Base-by-base conservation (phyloP, 2,329 filamentous ascomycete genomes). In the Penicillium sp. region DNA sequence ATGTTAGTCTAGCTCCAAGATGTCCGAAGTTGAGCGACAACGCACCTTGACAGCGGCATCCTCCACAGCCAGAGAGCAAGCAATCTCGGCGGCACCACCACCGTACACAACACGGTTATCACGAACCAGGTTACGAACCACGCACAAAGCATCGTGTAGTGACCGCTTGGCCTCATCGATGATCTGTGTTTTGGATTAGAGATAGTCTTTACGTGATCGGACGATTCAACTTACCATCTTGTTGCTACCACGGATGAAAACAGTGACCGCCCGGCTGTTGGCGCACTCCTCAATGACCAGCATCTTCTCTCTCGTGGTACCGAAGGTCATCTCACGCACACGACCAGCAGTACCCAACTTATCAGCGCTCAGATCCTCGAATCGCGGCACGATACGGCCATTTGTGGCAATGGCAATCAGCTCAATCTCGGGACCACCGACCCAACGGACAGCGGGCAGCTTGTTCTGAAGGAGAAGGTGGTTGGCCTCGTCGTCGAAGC, bases 141-240 rank as follows among this genome's bases (percentile, higher is more conserved):
- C 94, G 70, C 95, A 99, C 45, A 99, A 85, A 52, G 94, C 94
- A 74, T 99, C 94, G 72, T 99, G 95, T 53, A 99, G 82, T 44
- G 94, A 97, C 65, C 95, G 86, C 80, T 96, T 96, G 48, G 95
- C 95, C 76, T 99, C 95, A 69, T 99, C 95, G 71, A 99, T 97
- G 73, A 99, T 96, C 89, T 95, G 60, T 27, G 36, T 48, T 16
- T 20, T 14, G 22, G n/a, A 36, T 63, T 47, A 55, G 56, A 31
- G n/a, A 11, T 9, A 38, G 11, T 11, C 24, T 13, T 28, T 3
- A 35, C 27, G 9, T 5, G 20, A 16, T 16, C 18, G 13, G 10
- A 20, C 14, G 39, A 51, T 43, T 44, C n/a, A 43, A 43, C 81
- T 69, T 75, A 92, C 90, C 94, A 99, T 99, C 82, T 97, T 99